A percentile compares a stretch with the other conserved stretches of the same genome.
phyloP scores from a whole-genome alignment of 805 yeast species.

The Candida gorgasii region DNA sequence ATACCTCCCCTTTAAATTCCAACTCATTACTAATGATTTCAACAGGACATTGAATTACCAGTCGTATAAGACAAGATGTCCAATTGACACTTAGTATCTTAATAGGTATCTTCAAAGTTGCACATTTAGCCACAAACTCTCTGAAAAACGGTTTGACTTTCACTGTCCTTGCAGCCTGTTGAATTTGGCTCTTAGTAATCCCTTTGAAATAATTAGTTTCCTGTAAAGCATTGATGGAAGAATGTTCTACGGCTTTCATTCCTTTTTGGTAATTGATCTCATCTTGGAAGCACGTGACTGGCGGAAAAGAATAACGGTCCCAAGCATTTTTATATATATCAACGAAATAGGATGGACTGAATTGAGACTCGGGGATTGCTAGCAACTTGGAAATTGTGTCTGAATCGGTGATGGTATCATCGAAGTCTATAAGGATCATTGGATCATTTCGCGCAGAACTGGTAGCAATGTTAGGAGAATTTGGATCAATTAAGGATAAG shows the following conservation, averaged over 20 bases:
- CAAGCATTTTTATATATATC: constrained; percentile 41
- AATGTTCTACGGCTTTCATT: constrained; percentile 45
- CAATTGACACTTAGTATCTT: constrained; percentile 61
- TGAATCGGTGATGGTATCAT: constrained; percentile 57
- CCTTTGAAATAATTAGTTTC: constrained; percentile 42
- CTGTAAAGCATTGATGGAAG: constrained; percentile 48
- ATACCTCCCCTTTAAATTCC: constrained; percentile 27
- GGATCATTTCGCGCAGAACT: not conserved
- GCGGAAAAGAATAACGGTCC: constrained; percentile 22
- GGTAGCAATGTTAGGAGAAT: constrained; percentile 13
- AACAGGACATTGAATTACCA: not conserved
- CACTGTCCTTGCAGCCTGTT: constrained; percentile 36
- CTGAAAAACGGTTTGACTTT: constrained; percentile 41
- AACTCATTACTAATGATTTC: constrained; percentile 54
- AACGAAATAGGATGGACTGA: constrained; percentile 44
- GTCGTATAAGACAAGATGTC: constrained; percentile 50
- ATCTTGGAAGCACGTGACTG: constrained; percentile 31
- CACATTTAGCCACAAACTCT: constrained; percentile 28
- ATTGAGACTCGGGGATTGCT: constrained; percentile 19
- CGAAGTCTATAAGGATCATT: constrained; percentile 58
- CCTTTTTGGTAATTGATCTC: constrained; percentile 50
- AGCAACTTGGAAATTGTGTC: constrained; percentile 48
- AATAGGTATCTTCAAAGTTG: constrained; percentile 30
- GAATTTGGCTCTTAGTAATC: constrained; percentile 28
- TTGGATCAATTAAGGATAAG: constrained; percentile 10